Evolutionary conservation across 163 green algal species (phyloP), one percentile per base, ranked within the genome.

Genomic region (Chlorella variabilis): DNA sequence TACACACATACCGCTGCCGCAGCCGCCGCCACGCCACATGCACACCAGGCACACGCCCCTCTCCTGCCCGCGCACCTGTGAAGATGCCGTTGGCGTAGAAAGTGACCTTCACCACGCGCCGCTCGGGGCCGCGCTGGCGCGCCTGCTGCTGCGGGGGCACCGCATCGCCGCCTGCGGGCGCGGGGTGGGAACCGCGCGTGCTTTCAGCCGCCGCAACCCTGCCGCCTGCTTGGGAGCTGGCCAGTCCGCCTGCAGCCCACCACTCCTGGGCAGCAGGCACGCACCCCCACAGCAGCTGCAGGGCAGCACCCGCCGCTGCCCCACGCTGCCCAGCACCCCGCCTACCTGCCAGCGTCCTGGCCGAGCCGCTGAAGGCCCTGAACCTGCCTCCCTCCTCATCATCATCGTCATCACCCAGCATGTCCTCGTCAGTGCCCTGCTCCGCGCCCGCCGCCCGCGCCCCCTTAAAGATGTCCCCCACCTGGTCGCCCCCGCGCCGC

Each of bases 311-410:
- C n/a, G n/a, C n/a, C n/a, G n/a, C n/a, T n/a, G n/a, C n/a, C n/a
- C n/a, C n/a, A n/a, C n/a, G n/a, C n/a, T n/a, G n/a, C n/a, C n/a
- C n/a, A n/a, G n/a, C n/a, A n/a, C n/a, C 70, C 23, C 6, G 31
- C 33, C n/a, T 80, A 45, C 86, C 89, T 33, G 75, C 78, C 49
- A 96, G 84, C 71, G 90, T 96, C 8, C 91, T 84, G 3, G 75
- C 90, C 2, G 63, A n/a, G 63, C 92, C 92, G 13, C 42, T 71
- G 71, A 96, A 96, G 0, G 81, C 78, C 15, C 71, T 38, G 69
- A 82, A 85, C 29, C 65, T 48, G 9, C 9, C 42, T 27, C 41
- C 54, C 8, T 11, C 34, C 3, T 17, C 51, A 39, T 51, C 39
- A 13, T 71, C 39, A 15, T 59, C 51, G 29, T 65, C 29, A 4